Conservation (phyloP, 2,329 filamentous ascomycete genomes). For the Chaetothyriales sp. region DNA sequence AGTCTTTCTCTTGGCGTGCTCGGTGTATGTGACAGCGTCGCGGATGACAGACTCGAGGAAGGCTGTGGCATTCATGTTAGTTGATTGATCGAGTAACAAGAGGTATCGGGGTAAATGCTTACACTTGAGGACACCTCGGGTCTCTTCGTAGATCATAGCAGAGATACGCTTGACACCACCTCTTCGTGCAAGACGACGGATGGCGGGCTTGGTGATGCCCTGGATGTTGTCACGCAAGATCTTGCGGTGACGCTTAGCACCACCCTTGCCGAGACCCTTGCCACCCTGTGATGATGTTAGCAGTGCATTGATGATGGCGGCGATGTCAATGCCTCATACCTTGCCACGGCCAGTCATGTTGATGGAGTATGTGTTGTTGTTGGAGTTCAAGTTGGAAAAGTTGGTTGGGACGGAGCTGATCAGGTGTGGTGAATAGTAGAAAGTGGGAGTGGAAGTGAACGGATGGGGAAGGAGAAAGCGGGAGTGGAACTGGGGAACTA, state of each 20-base stretch:
- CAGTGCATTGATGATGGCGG: slow-evolving; percentile 25
- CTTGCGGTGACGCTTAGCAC: slow-evolving; percentile 98
- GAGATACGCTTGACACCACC: slow-evolving; percentile 99
- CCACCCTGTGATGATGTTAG: slow-evolving; percentile 48
- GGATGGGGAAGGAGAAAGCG: neutral
- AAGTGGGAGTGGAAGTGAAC: neutral
- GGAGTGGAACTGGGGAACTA: slow-evolving; percentile 9
- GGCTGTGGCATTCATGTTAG: slow-evolving; percentile 21
- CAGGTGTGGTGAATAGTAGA: slow-evolving; percentile 6
- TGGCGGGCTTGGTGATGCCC: slow-evolving; percentile 97
- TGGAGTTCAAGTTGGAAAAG: slow-evolving; percentile 18
- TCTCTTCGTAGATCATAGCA: slow-evolving; percentile 77
- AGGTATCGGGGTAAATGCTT: neutral
- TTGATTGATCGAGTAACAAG: slow-evolving; percentile 19
- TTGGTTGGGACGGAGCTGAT: slow-evolving; percentile 7
- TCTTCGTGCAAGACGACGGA: slow-evolving; percentile 96
- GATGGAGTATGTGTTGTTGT: slow-evolving; percentile 24
- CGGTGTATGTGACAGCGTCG: slow-evolving; percentile 66
- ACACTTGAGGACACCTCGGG: slow-evolving; percentile 60
- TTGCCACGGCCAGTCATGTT: slow-evolving; percentile 42
- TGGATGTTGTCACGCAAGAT: slow-evolving; percentile 99
- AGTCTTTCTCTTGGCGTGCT: slow-evolving; percentile 67
- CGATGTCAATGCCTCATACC: slow-evolving; percentile 21
- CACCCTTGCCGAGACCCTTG: slow-evolving; percentile 95
- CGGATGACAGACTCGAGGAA: slow-evolving; percentile 72